Evolutionary conservation across 805 yeast species (phyloP), one percentile per base, ranked within the genome.

Genomic region (Candida krabiensis): DNA sequence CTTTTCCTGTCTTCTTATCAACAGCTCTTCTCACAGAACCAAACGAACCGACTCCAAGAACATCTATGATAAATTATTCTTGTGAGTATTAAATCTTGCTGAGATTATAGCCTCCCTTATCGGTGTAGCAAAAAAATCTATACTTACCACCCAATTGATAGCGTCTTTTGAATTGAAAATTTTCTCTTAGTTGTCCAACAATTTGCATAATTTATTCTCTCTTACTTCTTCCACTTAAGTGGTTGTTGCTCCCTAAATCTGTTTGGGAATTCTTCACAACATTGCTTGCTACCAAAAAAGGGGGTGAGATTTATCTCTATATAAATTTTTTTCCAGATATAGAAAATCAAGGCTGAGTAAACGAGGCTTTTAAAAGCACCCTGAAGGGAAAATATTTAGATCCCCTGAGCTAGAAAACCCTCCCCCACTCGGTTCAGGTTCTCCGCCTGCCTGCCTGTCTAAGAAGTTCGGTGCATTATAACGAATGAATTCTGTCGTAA

Each of bases 31-130:
- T 71, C 2, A 89, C 96, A 7, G 86, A 80, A 28, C 97, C 96
- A 64, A 85, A 88, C 1, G 93, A 75, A 2, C 97, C 96, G 0
- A 95, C 96, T 7, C 96, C 96, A 9, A 88, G 63, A 0, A 93
- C 84, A 41, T 75, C 75, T 38, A 28, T 6, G 11, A 11, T 8
- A 21, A n/a, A n/a, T n/a, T n/a, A n/a, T n/a, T n/a, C n/a, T 2
- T 11, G 19, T 42, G 25, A 34, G 37, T 11, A 31, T 12, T 3
- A 5, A 12, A 9, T 22, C 31, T 19, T 12, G 15, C 14, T 14
- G 17, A 15, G 8, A 13, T 7, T 12, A 7, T 4, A 5, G 19
- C 19, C n/a, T 18, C 37, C 5, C n/a, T n/a, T n/a, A n/a, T n/a
- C n/a, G n/a, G n/a, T n/a, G n/a, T n/a, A n/a, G n/a, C n/a, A 21